phyloP scores from a whole-genome alignment of 1,139 yeast genomes.

The Sugiyamaella castrensis region DNA sequence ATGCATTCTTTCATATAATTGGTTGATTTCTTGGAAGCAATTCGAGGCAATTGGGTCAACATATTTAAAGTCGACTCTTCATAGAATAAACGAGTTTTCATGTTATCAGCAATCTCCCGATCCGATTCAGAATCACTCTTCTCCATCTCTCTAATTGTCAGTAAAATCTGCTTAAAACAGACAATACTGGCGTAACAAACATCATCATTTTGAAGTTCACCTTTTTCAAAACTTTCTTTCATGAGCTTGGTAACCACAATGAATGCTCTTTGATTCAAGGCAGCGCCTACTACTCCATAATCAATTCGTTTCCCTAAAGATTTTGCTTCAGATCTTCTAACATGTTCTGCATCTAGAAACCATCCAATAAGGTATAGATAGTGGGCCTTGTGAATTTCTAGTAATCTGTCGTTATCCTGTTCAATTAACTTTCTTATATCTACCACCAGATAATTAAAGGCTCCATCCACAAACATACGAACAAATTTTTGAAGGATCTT shows the following conservation, averaged over 20 bases:
- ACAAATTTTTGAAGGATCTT: constrained; percentile 47
- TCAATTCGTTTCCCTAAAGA: constrained; percentile 34
- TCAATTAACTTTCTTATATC: constrained; percentile 52
- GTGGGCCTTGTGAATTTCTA: constrained; percentile 42
- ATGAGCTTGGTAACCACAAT: constrained; percentile 57
- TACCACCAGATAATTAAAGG: constrained; percentile 62
- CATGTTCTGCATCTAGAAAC: constrained; percentile 50
- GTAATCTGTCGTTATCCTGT: constrained; percentile 39
- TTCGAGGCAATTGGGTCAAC: constrained; percentile 58
- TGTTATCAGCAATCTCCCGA: constrained; percentile 48
- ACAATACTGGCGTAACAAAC: constrained; percentile 65
- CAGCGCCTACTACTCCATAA: constrained; percentile 64
- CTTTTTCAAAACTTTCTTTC: constrained; percentile 48
- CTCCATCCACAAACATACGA: constrained; percentile 63
- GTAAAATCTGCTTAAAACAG: constrained; percentile 63
- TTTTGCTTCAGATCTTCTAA: constrained; percentile 15
- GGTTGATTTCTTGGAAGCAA: constrained; percentile 64
- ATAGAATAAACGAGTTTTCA: constrained; percentile 57
- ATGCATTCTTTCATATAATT: constrained; percentile 60
- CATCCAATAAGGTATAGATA: constrained; percentile 67
- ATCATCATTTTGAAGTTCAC: constrained; percentile 35
- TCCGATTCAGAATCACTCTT: constrained; percentile 40
- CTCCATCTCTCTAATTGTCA: constrained; percentile 53
- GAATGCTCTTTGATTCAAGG: constrained; percentile 63
- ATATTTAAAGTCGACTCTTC: constrained; percentile 61